These are phyloP conservation scores for Laburnicola sp. DNA, from an alignment of 2,329 filamentous ascomycete species.

Conservation along the genomic window DNA sequence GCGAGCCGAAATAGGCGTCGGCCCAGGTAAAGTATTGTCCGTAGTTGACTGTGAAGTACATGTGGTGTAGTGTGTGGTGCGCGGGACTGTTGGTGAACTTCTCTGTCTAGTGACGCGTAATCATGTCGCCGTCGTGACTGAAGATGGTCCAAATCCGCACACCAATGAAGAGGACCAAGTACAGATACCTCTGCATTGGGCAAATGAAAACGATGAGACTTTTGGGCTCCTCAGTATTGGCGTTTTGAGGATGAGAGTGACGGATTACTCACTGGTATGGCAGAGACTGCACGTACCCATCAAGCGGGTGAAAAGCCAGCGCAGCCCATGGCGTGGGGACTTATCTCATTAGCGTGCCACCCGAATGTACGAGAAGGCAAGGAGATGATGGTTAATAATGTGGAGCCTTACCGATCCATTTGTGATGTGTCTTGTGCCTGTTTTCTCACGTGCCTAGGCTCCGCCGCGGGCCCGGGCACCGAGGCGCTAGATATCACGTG, in stretches of 20 bases:
- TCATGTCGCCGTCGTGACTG: slow-evolving; percentile 57
- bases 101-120: slow-evolving; percentile 52
- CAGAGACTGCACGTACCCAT: slow-evolving; percentile 53
- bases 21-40: slow-evolving; percentile 56
- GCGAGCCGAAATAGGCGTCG: slow-evolving; percentile 52
- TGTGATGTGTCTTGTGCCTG: slow-evolving; percentile 54
- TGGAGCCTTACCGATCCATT: slow-evolving; percentile 50
- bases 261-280: slow-evolving; percentile 50
- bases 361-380: not conserved
- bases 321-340: slow-evolving; percentile 55
- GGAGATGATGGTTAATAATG: not conserved
- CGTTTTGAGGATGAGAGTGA: no score
- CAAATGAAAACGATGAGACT: slow-evolving; percentile 52
- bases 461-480: no score
- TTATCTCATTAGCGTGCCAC: slow-evolving; percentile 18
- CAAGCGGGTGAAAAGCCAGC: slow-evolving; percentile 54
- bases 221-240: slow-evolving; percentile 8
- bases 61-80: slow-evolving; percentile 55
- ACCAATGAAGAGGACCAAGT: slow-evolving; percentile 50
- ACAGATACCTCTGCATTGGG: slow-evolving; percentile 53
- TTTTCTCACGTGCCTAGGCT: no score
- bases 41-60: slow-evolving; percentile 57
- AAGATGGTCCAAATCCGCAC: slow-evolving; percentile 57
- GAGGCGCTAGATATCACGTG: no score
- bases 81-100: slow-evolving; percentile 55